These are phyloP conservation scores for Yamadazyma membranifaciens DNA, from an alignment of 1,139 yeast genomes.

Conservation along the genomic window DNA sequence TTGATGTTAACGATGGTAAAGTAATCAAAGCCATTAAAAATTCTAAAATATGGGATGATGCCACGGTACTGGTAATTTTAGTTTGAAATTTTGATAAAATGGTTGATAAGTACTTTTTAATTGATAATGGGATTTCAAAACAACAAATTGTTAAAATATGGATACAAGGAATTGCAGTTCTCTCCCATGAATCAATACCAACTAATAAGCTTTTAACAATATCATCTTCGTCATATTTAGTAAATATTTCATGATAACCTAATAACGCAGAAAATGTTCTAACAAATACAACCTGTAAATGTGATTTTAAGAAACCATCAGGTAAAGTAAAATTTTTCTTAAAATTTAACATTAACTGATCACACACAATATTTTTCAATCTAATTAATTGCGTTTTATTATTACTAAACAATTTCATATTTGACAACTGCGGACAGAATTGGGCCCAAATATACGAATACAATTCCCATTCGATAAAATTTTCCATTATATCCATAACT, in stretches of 20 bases:
- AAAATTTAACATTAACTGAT: conserved; percentile 54
- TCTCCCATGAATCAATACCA: conserved; percentile 75
- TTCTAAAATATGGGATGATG: conserved; percentile 75
- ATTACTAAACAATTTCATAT: conserved; percentile 51
- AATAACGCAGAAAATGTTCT: conserved; percentile 65
- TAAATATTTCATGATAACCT: conserved; percentile 60
- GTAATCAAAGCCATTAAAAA: conserved; percentile 66
- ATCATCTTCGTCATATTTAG: conserved; percentile 66
- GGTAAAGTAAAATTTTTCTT: conserved; percentile 48
- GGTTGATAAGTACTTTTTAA: conserved; percentile 64
- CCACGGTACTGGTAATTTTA: conserved; percentile 65
- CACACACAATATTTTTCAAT: conserved; percentile 54
- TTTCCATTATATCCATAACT: conserved; percentile 50
- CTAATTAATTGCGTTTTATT: conserved; percentile 44
- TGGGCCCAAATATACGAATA: conserved; percentile 69
- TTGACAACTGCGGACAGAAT: conserved; percentile 70
- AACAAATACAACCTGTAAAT: conserved; percentile 66
- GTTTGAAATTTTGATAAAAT: conserved; percentile 72
- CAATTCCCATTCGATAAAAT: conserved; percentile 66
- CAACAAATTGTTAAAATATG: conserved; percentile 77
- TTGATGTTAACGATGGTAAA: conserved; percentile 65
- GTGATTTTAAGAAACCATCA: conserved; percentile 49
- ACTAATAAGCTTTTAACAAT: conserved; percentile 62
- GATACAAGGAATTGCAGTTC: conserved; percentile 74
- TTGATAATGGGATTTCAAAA: conserved; percentile 73